Conservation (phyloP, 148 eudicot species). For the Vaccinium darrowii region DNA sequence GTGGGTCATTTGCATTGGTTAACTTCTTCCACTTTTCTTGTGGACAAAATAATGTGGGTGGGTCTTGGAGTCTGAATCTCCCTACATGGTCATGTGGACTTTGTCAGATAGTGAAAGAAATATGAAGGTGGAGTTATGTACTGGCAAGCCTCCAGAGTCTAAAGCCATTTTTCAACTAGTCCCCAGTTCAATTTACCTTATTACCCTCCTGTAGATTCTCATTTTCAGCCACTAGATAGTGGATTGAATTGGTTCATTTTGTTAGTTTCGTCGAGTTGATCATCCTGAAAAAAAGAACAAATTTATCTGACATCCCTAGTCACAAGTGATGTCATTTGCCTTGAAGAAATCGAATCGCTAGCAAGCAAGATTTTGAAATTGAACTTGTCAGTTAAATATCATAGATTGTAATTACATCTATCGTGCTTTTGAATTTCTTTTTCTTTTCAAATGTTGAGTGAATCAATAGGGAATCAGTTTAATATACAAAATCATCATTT, state of each 20-base stretch:
- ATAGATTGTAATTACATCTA: constrained; percentile 21
- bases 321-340: too few relatives aligned
- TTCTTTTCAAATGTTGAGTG: constrained; percentile 14
- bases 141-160: constrained; percentile 30
- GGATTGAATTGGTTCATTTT: background rate
- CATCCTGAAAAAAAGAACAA: too few relatives aligned
- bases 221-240: background rate
- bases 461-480: constrained; percentile 35
- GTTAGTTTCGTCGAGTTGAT: too few relatives aligned
- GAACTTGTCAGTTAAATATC: too few relatives aligned
- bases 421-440: background rate
- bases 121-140: constrained; percentile 31
- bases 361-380: too few relatives aligned
- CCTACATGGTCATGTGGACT: constrained; percentile 55
- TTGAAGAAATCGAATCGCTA: too few relatives aligned
- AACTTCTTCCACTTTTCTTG: constrained; percentile 39
- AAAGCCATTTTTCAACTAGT: constrained; percentile 24
- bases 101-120: constrained; percentile 54
- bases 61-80: constrained; percentile 52
- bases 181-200: constrained; percentile 11
- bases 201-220: constrained; percentile 14
- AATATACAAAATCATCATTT: constrained; percentile 3
- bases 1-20: constrained; percentile 29
- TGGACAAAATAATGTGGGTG: constrained; percentile 55
- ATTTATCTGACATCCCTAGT: too few relatives aligned